A percentile compares a stretch with the other conserved stretches of the same genome.
These are phyloP conservation scores for Linnemannia elongata DNA, from an alignment of 192 early-diverging fungal species.

Conservation along the genomic window DNA sequence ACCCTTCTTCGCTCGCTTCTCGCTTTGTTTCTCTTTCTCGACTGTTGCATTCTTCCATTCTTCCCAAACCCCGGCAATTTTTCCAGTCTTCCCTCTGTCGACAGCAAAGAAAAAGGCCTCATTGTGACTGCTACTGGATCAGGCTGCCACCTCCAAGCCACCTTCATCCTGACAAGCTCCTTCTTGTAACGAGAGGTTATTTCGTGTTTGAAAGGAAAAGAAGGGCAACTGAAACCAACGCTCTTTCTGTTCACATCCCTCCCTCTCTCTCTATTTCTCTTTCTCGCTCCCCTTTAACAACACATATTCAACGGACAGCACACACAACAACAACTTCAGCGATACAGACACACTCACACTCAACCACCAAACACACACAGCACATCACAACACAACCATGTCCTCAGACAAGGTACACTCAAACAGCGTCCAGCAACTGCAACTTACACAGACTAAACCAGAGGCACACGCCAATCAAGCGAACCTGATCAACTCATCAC, in stretches of 20 bases:
- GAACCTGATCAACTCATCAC: not conserved
- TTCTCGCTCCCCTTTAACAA: too few relatives aligned
- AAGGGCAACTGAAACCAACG: not conserved
- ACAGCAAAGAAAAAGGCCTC: not conserved
- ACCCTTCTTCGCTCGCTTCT: too few relatives aligned
- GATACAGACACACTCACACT: too few relatives aligned
- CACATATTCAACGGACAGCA: not conserved
- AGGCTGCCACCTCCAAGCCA: not conserved
- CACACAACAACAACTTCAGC: too few relatives aligned
- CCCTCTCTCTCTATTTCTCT: too few relatives aligned
- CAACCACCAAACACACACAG: not conserved
- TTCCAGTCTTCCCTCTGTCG: not conserved
- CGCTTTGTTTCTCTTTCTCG: not conserved
- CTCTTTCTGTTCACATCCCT: too few relatives aligned
- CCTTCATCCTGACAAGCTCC: too few relatives aligned
- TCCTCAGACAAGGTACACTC: slow-evolving; percentile 47
- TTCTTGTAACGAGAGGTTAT: not conserved
- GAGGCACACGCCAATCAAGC: not conserved
- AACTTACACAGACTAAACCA: not conserved
- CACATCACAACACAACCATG: slow-evolving; percentile 13
- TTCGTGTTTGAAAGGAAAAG: not conserved
- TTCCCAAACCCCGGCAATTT: not conserved
- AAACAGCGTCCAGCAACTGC: not conserved
- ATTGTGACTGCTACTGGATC: not conserved
- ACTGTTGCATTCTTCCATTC: not conserved